Evolutionary conservation across 495 filamentous ascomycete species (phyloP), one percentile per base, ranked within the genome.

Genomic region (Aspergillus cavernicola): DNA sequence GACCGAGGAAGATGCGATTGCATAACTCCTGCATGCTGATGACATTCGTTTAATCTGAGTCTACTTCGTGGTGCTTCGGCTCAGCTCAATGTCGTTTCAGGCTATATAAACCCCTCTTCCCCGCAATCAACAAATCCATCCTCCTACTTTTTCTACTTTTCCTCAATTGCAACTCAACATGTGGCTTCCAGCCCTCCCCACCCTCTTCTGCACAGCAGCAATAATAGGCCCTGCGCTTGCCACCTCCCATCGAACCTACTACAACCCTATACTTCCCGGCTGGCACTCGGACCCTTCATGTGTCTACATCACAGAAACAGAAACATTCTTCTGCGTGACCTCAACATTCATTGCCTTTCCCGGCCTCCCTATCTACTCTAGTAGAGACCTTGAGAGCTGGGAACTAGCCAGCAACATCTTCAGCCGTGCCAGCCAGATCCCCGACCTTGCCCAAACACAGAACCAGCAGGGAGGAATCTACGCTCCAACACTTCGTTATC

Each of bases 231-330:
- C 24, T 28, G 9, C 24, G 4, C 24, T 28, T 4, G 24, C 24
- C 24, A 6, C 31, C 31, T 10, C 6, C 7, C 9, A 16, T 16
- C 15, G 18, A 22, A 42, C 48, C 28, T 56, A 56, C 31, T 23
- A n/a, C 18, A 67, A 67, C 43, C 64, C 64, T 4, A 54, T 61
- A 31, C 15, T 67, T 9, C 65, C 62, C 0, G 65, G 65, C 6
- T 67, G 60, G 59, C 58, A 67, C 53, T 57, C 57, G 0, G 65
- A 67, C 44, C 65, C 65, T 11, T 57, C 48, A 8, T 65, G 62
- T 24, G 49, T 49, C 13, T 55, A 52, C 15, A 58, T 67, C n/a
- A 3, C 47, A 6, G 55, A 56, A 8, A 18, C 52, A 18, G 57
- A 63, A 39, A 57, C 56, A 24, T 58, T 55, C 51, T 67, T 65